Conservation (phyloP, 1,284 basidiomycete species). For the Volvariella volvacea region DNA sequence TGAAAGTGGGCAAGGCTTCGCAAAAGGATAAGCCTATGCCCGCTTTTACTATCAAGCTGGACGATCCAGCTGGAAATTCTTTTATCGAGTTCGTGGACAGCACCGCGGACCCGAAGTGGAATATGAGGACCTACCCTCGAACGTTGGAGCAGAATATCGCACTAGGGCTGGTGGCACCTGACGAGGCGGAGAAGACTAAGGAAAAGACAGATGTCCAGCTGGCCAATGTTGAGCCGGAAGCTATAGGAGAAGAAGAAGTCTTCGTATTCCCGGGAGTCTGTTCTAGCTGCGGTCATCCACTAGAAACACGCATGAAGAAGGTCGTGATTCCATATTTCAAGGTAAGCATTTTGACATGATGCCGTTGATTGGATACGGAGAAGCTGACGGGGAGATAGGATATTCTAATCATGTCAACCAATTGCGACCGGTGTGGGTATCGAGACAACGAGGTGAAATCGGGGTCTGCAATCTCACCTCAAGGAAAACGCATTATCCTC, state of each 20-base stretch:
- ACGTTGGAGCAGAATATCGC: conserved; percentile 80
- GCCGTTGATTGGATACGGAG: background rate
- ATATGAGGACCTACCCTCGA: conserved; percentile 80
- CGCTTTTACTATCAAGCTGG: conserved; percentile 80
- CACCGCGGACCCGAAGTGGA: conserved; percentile 90
- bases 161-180: conserved; percentile 64
- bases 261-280: conserved; percentile 87
- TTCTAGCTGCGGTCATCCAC: conserved; percentile 79
- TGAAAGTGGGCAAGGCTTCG: conserved; percentile 21
- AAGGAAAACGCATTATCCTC: conserved; percentile 84
- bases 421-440: conserved; percentile 93
- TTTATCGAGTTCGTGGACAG: conserved; percentile 84
- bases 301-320: conserved; percentile 93
- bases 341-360: conserved; percentile 33
- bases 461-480: conserved; percentile 79
- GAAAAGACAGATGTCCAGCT: conserved; percentile 9
- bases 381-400: conserved; percentile 52
- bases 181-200: conserved; percentile 24
- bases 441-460: conserved; percentile 98
- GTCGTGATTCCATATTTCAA: conserved; percentile 98
- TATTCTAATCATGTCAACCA: conserved; percentile 97
- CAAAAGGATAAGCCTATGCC: conserved; percentile 48
- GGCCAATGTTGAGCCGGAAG: conserved; percentile 9
- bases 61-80: conserved; percentile 94
- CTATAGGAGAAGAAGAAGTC: conserved; percentile 69